Evolutionary conservation across 441 rosid genomes (phyloP), one percentile per base, ranked within the genome.

Genomic region (Raphanus hybrid): DNA sequence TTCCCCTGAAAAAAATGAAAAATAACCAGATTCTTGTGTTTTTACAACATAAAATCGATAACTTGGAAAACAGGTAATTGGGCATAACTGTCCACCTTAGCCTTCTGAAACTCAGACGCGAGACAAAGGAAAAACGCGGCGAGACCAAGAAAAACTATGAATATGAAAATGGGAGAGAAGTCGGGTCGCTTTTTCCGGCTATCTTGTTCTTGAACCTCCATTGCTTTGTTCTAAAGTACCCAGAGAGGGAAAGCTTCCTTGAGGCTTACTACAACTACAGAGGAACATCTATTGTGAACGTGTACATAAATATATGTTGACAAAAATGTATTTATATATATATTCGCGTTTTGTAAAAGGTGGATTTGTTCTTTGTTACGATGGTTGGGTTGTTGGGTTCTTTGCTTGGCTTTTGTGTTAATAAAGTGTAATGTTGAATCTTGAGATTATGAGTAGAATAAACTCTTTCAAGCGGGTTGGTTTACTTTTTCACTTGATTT

Each of bases 101-200:
- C 75, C 82, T 78, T 90, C 67, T 85, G 86, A 70, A 76, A 67
- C 78, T 89, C 98, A 1, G 97, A 91, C 3, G 81, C 58, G 5
- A 91, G 39, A 76, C 97, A 89, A 0, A 84, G 82, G 39, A 82
- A 32, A 60, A 89, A 83, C 14, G 95, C 84, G 58, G 78, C 67
- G 1, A 88, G 50, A 67, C 86, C 87, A 2, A 94, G 84, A 54
- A 86, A 77, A 80, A 78, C 14, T 70, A 83, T 27, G 78, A 85
- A 52, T 45, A 74, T 23, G 14, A 73, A 78, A 77, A 80, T 66
- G 58, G 83, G 39, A 60, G 67, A 72, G n/a, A 61, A 61, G 0
- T 3, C 10, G 16, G 29, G 52, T 37, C 18, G 70, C 54, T 60
- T 18, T 12, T 75, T 71, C 4, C 35, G 6, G 26, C 10, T 75